A percentile compares a stretch with the other conserved stretches of the same genome.
These are phyloP conservation scores for Solanum hybrid DNA, from an alignment of 305 asterid species.

Conservation along the genomic window DNA sequence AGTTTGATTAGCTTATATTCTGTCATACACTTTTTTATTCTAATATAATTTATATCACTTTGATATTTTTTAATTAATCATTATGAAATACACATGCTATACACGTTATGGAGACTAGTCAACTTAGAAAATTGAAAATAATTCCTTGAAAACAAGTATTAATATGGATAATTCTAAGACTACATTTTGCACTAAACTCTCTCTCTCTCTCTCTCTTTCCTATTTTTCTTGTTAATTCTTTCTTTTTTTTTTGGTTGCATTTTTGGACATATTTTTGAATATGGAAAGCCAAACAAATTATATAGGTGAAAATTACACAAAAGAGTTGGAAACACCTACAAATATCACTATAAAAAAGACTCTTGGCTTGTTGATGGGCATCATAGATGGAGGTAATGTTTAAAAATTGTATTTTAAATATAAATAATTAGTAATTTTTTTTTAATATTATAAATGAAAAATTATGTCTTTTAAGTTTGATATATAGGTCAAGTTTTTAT, in stretches of 20 bases:
- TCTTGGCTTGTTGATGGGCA: constrained; percentile 17
- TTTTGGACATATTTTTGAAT: neutral
- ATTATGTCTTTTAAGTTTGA: neutral
- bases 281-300: neutral
- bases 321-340: constrained; percentile 7
- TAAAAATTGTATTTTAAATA: neutral
- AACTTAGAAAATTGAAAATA: neutral
- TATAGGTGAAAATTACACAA: neutral
- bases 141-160: neutral
- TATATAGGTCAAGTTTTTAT: neutral
- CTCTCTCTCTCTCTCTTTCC: neutral
- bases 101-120: neutral
- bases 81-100: neutral
- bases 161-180: neutral
- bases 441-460: neutral
- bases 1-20: too few relatives aligned
- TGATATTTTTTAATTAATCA: neutral
- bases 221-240: neutral
- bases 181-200: neutral
- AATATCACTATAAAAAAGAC: constrained; percentile 20
- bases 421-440: neutral
- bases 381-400: neutral
- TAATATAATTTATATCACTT: neutral
- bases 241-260: neutral
- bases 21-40: neutral